Base-by-base conservation (phyloP, 176 grass and related monocot genomes). In the Calamus simplicifolius region DNA sequence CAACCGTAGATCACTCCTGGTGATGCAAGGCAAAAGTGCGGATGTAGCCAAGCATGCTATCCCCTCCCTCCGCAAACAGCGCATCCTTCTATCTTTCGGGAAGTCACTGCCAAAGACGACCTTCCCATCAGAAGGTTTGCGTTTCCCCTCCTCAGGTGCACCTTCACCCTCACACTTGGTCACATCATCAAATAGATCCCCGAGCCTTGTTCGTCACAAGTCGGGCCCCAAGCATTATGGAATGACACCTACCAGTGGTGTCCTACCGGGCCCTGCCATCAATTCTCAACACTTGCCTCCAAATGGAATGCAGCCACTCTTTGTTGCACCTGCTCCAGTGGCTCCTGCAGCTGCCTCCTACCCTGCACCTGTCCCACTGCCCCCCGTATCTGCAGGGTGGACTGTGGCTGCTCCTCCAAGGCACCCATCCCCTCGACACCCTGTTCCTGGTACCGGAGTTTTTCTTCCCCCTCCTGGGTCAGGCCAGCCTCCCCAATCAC, bases 361-460 rank as follows among this genome's bases (percentile, higher is more conserved):
- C 29, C 56, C 68, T 12, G 17, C 67, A 50, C 48, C 68, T 28
- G 23, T 27, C 16, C 48, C 69, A 4, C 23, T 52, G 15, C 65
- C 65, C 14, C 18, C 51, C 18, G 27, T 51, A 28, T 54, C 50
- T 5, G 18, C 29, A 54, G 70, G 70, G 15, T 85, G 87, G 87
- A 77, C 85, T 0, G n/a, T 74, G 51, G 75, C 85, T 56, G 72
- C 61, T 73, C 27, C 78, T 69, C 64, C 79, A 31, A 85, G 82
- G 63, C 72, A 80, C 69, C 19, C 75, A 13, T 59, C 60, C 1
- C 68, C 75, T 27, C 63, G 82, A 43, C 64, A 70, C 30, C 87
- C 79, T 56, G 75, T 78, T 67, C 87, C 87, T 15, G 87, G 87
- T 16, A 90, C 87, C 49, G 87, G 87, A n/a, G 87, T 90, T 29